Percentiles rank a stretch among this genome's conserved stretches.
Evolutionary conservation across 1,139 yeast species (phyloP).

Genomic region (Candida dubliniensis): DNA sequence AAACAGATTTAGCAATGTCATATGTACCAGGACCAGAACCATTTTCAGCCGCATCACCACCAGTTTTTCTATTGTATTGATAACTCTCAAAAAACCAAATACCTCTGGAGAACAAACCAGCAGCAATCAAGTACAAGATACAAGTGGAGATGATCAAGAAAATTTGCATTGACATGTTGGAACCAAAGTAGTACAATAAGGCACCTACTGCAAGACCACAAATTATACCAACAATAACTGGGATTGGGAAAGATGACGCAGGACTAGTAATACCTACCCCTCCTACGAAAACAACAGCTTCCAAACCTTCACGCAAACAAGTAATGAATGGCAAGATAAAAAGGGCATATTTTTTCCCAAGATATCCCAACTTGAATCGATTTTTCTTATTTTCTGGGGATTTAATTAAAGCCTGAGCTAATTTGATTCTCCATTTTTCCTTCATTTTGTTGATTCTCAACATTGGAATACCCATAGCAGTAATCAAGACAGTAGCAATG

Average conservation of each 20-base stretch:
- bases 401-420: slow-evolving; percentile 69
- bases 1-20: slow-evolving; percentile 70
- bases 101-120: slow-evolving; percentile 88
- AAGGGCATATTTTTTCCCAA: slow-evolving; percentile 68
- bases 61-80: slow-evolving; percentile 60
- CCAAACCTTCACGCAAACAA: slow-evolving; percentile 85
- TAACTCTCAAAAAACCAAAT: slow-evolving; percentile 81
- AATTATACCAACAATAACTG: slow-evolving; percentile 73
- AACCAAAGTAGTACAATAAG: slow-evolving; percentile 72
- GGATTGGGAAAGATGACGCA: slow-evolving; percentile 78
- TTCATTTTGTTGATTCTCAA: slow-evolving; percentile 86
- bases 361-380: slow-evolving; percentile 36
- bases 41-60: slow-evolving; percentile 86
- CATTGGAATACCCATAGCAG: slow-evolving; percentile 91
- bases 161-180: slow-evolving; percentile 72
- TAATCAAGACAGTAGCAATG: slow-evolving; percentile 79
- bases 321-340: slow-evolving; percentile 80
- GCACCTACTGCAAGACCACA: slow-evolving; percentile 73
- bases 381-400: slow-evolving; percentile 31
- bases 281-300: slow-evolving; percentile 88
- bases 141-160: slow-evolving; percentile 81
- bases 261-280: slow-evolving; percentile 84
- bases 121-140: slow-evolving; percentile 78
- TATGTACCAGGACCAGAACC: slow-evolving; percentile 95
- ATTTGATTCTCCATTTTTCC: slow-evolving; percentile 88